Conservation (phyloP, 495 filamentous ascomycete species). For the Neurospora sublineolata region DNA sequence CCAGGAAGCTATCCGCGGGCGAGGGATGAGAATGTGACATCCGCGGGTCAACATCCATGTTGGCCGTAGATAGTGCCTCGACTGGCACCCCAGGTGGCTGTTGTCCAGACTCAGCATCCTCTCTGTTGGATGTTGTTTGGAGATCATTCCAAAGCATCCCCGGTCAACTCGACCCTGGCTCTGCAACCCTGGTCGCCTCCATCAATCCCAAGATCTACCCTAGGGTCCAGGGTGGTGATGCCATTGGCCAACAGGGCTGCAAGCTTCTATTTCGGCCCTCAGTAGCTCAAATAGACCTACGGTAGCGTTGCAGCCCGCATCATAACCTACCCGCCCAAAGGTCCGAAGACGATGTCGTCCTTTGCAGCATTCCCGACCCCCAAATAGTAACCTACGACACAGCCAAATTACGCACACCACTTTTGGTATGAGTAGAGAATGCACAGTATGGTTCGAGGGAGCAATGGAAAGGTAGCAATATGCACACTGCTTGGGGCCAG, state of each 20-base stretch:
- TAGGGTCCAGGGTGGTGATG: neutral
- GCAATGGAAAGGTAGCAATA: neutral
- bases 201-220: neutral
- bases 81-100: neutral
- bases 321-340: neutral
- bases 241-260: neutral
- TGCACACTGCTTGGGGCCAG: neutral
- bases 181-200: neutral
- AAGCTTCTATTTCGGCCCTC: neutral
- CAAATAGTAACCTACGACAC: neutral
- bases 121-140: neutral
- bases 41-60: neutral
- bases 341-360: neutral
- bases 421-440: neutral
- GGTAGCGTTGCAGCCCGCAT: neutral
- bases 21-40: neutral
- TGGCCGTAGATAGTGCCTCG: neutral
- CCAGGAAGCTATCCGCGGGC: slow-evolving; percentile 1
- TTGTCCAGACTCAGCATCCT: neutral
- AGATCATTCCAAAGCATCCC: neutral
- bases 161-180: neutral
- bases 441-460: neutral
- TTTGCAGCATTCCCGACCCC: neutral
- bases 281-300: neutral
- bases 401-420: neutral